These are phyloP conservation scores for Cairneyella variabilis DNA, from an alignment of 495 filamentous ascomycete genomes.

Conservation along the genomic window DNA sequence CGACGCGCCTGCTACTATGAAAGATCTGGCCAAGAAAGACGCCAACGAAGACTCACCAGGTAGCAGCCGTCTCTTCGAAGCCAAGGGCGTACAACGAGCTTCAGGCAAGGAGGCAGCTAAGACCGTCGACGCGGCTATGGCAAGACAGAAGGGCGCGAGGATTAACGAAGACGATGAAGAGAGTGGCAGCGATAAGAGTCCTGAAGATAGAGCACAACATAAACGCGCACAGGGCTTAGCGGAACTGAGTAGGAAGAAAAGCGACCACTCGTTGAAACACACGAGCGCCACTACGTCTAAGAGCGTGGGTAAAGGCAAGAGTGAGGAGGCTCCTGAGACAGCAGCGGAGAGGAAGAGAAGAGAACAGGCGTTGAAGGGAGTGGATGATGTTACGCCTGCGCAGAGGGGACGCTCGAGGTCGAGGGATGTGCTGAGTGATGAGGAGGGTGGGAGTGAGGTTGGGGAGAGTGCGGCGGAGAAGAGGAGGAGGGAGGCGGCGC, in stretches of 20 bases:
- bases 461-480: slow-evolving; percentile 48
- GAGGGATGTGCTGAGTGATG: slow-evolving; percentile 30
- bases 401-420: slow-evolving; percentile 30
- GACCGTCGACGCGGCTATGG: slow-evolving; percentile 11
- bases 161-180: slow-evolving; percentile 10
- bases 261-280: neutral
- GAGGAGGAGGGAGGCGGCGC: slow-evolving; percentile 74
- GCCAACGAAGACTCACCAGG: slow-evolving; percentile 15
- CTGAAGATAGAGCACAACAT: too few species aligned
- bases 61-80: slow-evolving; percentile 12
- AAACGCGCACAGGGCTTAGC: neutral
- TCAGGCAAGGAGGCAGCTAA: neutral
- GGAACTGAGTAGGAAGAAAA: neutral
- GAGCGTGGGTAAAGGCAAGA: neutral
- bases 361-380: slow-evolving; percentile 56
- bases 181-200: neutral
- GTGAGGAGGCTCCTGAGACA: slow-evolving; percentile 32
- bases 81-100: slow-evolving; percentile 2
- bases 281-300: neutral
- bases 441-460: slow-evolving; percentile 57
- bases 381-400: slow-evolving; percentile 24
- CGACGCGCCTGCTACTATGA: slow-evolving; percentile 54
- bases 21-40: slow-evolving; percentile 51
- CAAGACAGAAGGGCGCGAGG: slow-evolving; percentile 5
- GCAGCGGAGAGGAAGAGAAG: slow-evolving; percentile 64